phyloP scores from a whole-genome alignment of 352 stramenopile species.

The Globisporangium spiculum region DNA sequence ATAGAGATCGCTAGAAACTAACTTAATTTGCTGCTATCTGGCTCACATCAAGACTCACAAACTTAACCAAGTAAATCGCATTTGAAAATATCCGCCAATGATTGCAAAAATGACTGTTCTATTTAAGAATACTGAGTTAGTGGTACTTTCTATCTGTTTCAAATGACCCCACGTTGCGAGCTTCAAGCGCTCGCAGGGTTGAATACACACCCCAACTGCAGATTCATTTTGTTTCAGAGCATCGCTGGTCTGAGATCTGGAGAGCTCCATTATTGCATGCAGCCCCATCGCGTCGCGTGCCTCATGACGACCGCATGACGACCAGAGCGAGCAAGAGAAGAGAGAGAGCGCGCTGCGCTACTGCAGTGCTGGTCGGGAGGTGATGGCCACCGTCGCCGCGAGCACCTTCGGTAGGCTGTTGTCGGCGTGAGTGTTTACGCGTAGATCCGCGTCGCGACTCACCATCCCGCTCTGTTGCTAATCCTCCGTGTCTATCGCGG shows the following conservation, averaged over 20 bases:
- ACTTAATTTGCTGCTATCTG: not conserved
- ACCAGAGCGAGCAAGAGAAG: not conserved
- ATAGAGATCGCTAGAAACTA: not conserved
- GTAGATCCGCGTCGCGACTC: not conserved
- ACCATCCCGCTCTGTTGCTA: not conserved
- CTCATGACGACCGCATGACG: not conserved
- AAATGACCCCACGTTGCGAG: not conserved
- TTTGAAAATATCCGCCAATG: not conserved
- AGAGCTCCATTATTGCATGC: not conserved
- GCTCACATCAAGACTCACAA: not conserved
- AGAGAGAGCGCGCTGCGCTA: too few species aligned
- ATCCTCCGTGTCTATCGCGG: not conserved
- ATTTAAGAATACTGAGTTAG: not conserved
- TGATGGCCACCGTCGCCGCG: not conserved
- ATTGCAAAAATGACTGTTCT: not conserved
- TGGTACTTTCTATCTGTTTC: not conserved
- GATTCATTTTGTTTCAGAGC: not conserved
- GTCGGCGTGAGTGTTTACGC: not conserved
- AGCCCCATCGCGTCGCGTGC: not conserved
- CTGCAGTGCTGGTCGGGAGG: not conserved
- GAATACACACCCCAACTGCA: not conserved
- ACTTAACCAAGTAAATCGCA: not conserved
- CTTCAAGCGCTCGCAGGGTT: not conserved
- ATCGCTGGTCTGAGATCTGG: not conserved
- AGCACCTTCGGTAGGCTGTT: constrained; percentile 1